Conservation (phyloP, 345 rosid species). For the Sonneratia alba region DNA sequence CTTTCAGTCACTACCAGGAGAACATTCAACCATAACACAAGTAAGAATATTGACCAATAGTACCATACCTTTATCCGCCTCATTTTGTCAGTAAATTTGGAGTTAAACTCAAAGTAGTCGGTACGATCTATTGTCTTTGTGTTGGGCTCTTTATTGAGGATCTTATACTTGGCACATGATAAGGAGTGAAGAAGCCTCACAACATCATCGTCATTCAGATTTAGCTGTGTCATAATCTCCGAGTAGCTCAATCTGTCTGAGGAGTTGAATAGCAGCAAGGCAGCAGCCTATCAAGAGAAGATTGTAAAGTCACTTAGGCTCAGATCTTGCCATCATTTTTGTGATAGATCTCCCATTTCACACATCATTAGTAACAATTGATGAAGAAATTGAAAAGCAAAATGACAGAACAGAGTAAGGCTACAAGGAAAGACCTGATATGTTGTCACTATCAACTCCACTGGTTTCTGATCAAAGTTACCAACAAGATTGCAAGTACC, state of each 20-base stretch:
- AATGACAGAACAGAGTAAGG: not conserved
- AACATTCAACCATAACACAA: not conserved
- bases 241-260: no score
- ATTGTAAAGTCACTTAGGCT: no score
- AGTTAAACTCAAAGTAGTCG: slow-evolving; percentile 37
- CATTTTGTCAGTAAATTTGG: slow-evolving; percentile 61
- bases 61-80: slow-evolving; percentile 55
- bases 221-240: slow-evolving; percentile 17
- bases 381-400: not conserved
- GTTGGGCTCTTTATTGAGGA: slow-evolving; percentile 39
- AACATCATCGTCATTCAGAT: slow-evolving; percentile 49
- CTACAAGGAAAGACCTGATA: slow-evolving; percentile 34
- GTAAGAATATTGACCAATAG: not conserved
- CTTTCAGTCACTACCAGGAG: not conserved
- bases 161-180: slow-evolving; percentile 44
- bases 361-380: not conserved
- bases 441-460: slow-evolving; percentile 58
- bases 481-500: slow-evolving; percentile 55
- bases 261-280: no score
- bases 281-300: no score
- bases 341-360: not conserved
- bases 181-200: slow-evolving; percentile 32
- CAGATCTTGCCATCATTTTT: not conserved
- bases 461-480: slow-evolving; percentile 48
- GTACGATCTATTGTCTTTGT: slow-evolving; percentile 27